Conservation (phyloP, 2,329 filamentous ascomycete genomes). For the Phyllosticta ampelicida region DNA sequence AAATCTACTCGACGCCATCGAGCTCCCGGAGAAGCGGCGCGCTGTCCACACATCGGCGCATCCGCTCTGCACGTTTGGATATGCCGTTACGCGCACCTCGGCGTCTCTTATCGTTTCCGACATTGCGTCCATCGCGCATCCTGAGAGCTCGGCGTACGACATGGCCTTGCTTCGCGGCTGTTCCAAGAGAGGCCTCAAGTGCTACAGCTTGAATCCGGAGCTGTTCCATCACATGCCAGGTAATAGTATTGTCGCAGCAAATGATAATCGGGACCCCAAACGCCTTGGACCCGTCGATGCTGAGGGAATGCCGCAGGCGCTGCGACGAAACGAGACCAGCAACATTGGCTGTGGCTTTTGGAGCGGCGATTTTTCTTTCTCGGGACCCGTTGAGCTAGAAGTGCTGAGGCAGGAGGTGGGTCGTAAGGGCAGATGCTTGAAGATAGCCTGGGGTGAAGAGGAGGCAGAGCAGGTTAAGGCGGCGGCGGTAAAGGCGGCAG, state of each 20-base stretch:
- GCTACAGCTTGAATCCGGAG: slow-evolving; percentile 34
- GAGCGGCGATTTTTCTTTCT: slow-evolving; percentile 25
- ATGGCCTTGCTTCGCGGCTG: slow-evolving; percentile 30
- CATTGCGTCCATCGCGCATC: slow-evolving; percentile 19
- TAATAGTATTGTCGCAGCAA: slow-evolving; percentile 25
- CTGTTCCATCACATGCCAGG: slow-evolving; percentile 35
- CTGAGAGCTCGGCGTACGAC: slow-evolving; percentile 22
- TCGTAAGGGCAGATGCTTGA: slow-evolving; percentile 27
- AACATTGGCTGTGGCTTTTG: slow-evolving; percentile 32
- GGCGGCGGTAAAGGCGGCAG: not conserved
- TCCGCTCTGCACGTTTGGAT: slow-evolving; percentile 35
- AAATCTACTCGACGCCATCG: slow-evolving; percentile 24
- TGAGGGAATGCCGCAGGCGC: slow-evolving; percentile 21
- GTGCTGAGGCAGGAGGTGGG: slow-evolving; percentile 29
- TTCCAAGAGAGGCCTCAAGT: slow-evolving; percentile 25
- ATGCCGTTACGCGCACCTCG: slow-evolving; percentile 24
- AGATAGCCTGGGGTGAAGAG: slow-evolving; percentile 11
- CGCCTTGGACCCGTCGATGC: slow-evolving; percentile 24
- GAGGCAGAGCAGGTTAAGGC: not conserved
- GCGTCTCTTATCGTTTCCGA: slow-evolving; percentile 22
- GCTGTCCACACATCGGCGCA: slow-evolving; percentile 31
- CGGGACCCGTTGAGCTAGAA: slow-evolving; percentile 20
- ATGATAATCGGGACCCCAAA: slow-evolving; percentile 17
- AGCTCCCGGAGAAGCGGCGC: slow-evolving; percentile 28
- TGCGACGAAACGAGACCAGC: slow-evolving; percentile 23